phyloP scores from a whole-genome alignment of 2,329 filamentous ascomycete genomes.

The Fusarium continuum region DNA sequence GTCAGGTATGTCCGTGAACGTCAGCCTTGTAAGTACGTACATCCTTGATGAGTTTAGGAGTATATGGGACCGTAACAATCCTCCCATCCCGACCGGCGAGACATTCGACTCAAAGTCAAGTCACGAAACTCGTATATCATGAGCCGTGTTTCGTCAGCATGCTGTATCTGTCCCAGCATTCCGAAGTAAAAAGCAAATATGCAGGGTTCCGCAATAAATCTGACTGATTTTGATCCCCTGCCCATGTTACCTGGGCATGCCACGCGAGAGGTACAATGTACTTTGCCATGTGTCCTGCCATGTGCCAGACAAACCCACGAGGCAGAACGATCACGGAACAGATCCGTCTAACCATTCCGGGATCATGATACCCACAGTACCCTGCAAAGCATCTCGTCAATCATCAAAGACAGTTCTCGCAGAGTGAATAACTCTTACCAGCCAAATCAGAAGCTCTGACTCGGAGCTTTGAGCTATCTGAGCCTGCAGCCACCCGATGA shows the following conservation, averaged over 20 bases:
- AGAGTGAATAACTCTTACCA: not conserved
- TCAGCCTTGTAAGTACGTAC: not conserved
- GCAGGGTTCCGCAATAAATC: conserved; percentile 22
- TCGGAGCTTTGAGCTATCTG: not conserved
- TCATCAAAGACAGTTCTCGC: conserved; percentile 3
- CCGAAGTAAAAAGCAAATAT: no score
- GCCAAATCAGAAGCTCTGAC: not conserved
- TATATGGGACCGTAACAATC: not conserved
- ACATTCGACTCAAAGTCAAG: not conserved
- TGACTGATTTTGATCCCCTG: conserved; percentile 28
- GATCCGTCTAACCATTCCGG: conserved; percentile 39
- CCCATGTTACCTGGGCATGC: conserved; percentile 15
- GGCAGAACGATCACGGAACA: conserved; percentile 34
- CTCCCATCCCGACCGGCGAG: not conserved
- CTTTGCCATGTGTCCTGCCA: conserved; percentile 43
- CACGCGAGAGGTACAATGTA: conserved; percentile 38
- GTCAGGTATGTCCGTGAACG: not conserved
- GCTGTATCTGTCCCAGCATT: not conserved
- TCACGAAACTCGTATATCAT: conserved; percentile 14
- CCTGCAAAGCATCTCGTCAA: conserved; percentile 18
- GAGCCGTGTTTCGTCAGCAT: not conserved
- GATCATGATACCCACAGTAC: conserved; percentile 30
- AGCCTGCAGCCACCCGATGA: not conserved
- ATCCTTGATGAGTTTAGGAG: not conserved
- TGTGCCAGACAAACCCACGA: conserved; percentile 21